Evolutionary conservation across 169 alveolate genomes (phyloP), one percentile per base, ranked within the genome.

Genomic region (Perkinsus marinus): DNA sequence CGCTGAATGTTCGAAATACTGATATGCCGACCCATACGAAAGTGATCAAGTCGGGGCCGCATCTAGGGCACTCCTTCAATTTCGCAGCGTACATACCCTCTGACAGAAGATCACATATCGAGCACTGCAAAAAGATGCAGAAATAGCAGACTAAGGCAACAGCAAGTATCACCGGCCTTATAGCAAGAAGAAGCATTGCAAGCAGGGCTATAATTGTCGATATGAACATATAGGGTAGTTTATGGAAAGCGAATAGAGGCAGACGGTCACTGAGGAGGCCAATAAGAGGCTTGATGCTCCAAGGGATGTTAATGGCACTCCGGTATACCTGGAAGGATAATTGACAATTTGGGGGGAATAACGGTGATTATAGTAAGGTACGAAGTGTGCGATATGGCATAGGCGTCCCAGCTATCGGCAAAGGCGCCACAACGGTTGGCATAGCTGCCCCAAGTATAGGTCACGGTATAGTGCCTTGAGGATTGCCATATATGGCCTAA

Each of bases 21-120:
- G 39, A 39, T 38, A 92, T 79, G 30, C 94, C 94, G 39, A 68
- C 91, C 94, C 94, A 92, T 7, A 93, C 94, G 43, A 43, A 93
- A 30, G 93, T 90, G 92, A 93, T 43, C 92, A 93, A 39, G 46
- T 92, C 94, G 6, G 94, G 94, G 0, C 94, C 94, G 47, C 90
- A 91, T 26, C 34, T 41, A 30, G 94, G 94, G 34, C 89, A 39
- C 30, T 57, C n/a, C 39, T 93, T 92, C 92, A 93, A 68, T 79
- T 57, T 90, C 41, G 89, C 92, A 38, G 93, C 92, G 36, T 93
- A 93, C 90, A 91, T 93, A 10, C 93, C 94, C 91, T 93, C 94
- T 17, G 93, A 57, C 68, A 93, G 91, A 2, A 93, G 91, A 89
- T 93, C 94, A n/a, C 93, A 90, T 34, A 92, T 90, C 2, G 93